Evolutionary conservation across 129 eudicot species (phyloP).

Genomic region (Rutidosis leptorrhynchoides): DNA sequence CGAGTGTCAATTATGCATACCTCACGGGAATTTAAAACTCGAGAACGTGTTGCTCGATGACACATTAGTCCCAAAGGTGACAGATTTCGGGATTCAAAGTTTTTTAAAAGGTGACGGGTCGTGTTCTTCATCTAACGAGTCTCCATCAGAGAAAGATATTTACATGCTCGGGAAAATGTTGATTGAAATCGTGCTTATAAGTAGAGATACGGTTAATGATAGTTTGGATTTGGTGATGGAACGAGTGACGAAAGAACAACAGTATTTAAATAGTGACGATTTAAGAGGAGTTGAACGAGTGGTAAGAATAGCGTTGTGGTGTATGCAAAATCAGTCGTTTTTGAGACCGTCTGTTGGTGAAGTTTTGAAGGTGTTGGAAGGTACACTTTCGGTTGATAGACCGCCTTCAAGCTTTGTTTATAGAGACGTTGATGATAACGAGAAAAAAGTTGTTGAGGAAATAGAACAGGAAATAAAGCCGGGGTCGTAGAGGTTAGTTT

Average conservation of each 20-base stretch:
- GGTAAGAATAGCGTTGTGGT: conserved; percentile 69
- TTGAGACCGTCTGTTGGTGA: conserved; percentile 74
- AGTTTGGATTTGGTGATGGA: conserved; percentile 41
- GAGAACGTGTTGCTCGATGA: conserved; percentile 68
- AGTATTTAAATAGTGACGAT: conserved; percentile 35
- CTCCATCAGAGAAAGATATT: conserved; percentile 60
- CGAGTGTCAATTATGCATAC: conserved; percentile 65
- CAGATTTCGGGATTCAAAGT: conserved; percentile 58
- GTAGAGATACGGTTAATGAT: conserved; percentile 33
- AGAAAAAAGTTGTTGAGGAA: conserved; percentile 29
- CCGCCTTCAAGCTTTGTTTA: conserved; percentile 50
- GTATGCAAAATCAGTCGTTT: conserved; percentile 72
- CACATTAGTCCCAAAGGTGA: conserved; percentile 49
- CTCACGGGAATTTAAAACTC: conserved; percentile 68
- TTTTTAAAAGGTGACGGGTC: conserved; percentile 31
- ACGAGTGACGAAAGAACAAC: conserved; percentile 30
- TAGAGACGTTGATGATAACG: conserved; percentile 22
- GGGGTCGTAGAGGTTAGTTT: conserved; percentile 28
- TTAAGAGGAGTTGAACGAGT: conserved; percentile 52
- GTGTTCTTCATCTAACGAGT: conserved; percentile 41
- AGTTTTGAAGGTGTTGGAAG: conserved; percentile 75
- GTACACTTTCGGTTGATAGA: conserved; percentile 66
- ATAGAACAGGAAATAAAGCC: conserved; percentile 47
- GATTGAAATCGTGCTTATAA: conserved; percentile 51
- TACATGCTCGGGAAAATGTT: conserved; percentile 61